Conservation (phyloP, 257 asterid species). For the Cordia subcordata region DNA sequence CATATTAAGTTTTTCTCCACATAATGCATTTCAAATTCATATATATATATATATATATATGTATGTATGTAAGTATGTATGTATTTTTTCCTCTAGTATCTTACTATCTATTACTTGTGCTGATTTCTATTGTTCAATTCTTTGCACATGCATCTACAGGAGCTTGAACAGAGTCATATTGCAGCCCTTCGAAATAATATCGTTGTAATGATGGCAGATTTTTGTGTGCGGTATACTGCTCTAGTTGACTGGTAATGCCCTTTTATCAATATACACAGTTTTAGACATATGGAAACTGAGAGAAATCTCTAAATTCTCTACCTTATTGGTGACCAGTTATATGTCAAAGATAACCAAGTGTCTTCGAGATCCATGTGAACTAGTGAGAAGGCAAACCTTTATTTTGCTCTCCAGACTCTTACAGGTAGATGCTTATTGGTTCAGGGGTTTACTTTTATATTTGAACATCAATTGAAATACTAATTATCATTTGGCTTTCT, state of each 20-base stretch:
- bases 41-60: too few relatives aligned
- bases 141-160: constrained; percentile 36
- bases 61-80: too few relatives aligned
- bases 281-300: not conserved
- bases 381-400: constrained; percentile 91
- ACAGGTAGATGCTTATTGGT: constrained; percentile 44
- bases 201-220: constrained; percentile 87
- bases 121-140: not conserved
- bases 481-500: too few relatives aligned
- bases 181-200: constrained; percentile 88
- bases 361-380: constrained; percentile 85
- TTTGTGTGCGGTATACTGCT: constrained; percentile 93
- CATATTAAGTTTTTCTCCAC: too few relatives aligned
- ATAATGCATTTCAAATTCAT: not conserved
- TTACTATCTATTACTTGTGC: not conserved
- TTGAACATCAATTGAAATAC: not conserved
- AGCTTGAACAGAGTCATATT: constrained; percentile 80
- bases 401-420: constrained; percentile 79
- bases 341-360: constrained; percentile 83
- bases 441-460: not conserved
- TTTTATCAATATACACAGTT: not conserved
- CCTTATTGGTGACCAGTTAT: constrained; percentile 43
- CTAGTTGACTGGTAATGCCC: constrained; percentile 79
- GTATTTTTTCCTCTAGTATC: not conserved
- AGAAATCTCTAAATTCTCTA: constrained; percentile 10